These are phyloP conservation scores for Neofusicoccum umdonicola DNA, from an alignment of 2,329 filamentous ascomycete species.

Conservation along the genomic window DNA sequence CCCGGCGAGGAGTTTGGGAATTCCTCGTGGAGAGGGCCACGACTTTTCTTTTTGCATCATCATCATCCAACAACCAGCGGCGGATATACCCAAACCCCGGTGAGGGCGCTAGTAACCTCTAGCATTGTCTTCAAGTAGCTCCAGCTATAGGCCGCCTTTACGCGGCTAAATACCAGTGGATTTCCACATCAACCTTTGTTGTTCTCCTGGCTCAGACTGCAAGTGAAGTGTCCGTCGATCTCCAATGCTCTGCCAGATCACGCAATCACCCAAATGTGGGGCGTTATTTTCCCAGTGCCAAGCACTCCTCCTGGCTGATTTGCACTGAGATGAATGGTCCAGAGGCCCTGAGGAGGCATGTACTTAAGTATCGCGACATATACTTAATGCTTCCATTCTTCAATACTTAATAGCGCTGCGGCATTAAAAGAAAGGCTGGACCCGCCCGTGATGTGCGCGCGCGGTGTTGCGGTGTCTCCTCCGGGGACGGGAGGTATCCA, in stretches of 20 bases:
- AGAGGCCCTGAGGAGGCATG: too few species aligned
- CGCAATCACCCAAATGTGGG: too few species aligned
- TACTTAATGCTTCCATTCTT: too few species aligned
- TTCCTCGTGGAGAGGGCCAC: slow-evolving; percentile 30
- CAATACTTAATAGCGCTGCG: background rate
- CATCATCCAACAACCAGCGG: slow-evolving; percentile 31
- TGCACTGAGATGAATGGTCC: too few species aligned
- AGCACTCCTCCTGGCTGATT: too few species aligned
- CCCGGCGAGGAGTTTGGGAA: slow-evolving; percentile 32
- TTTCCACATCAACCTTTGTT: background rate
- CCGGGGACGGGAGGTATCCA: background rate
- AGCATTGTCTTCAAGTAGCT: slow-evolving; percentile 6
- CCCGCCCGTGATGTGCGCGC: background rate
- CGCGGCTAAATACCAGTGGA: background rate
- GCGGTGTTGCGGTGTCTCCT: background rate
- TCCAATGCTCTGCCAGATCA: too few species aligned
- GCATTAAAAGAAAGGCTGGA: background rate
- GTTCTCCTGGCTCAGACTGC: too few species aligned
- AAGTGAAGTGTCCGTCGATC: too few species aligned
- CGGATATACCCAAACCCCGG: slow-evolving; percentile 36
- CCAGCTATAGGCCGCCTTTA: background rate
- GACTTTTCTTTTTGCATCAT: slow-evolving; percentile 8
- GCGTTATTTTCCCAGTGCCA: too few species aligned
- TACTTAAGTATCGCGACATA: too few species aligned
- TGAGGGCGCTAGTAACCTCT: slow-evolving; percentile 28